phyloP scores from a whole-genome alignment of 305 asterid genomes.

The Fraxinus latifolia region DNA sequence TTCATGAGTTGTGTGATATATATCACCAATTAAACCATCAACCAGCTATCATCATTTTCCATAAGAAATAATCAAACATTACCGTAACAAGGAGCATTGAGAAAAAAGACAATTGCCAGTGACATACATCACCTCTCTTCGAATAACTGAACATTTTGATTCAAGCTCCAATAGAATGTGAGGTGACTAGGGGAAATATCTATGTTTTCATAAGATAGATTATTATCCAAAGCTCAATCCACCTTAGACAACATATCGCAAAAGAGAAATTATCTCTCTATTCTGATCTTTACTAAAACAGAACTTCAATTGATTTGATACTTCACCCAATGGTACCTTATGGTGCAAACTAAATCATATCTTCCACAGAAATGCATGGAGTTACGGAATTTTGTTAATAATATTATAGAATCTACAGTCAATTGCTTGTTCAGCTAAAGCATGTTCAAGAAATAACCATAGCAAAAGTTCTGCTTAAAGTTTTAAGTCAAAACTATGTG shows the following conservation, averaged over 20 bases:
- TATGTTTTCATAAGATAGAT: neutral
- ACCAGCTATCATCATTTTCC: neutral
- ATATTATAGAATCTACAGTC: neutral
- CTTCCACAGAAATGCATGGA: neutral
- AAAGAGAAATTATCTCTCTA: neutral
- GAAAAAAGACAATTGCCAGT: neutral
- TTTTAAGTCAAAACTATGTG: neutral
- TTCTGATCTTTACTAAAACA: neutral
- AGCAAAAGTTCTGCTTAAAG: conserved; percentile 2
- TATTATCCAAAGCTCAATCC: conserved; percentile 4
- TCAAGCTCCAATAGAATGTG: neutral
- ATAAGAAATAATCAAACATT: neutral
- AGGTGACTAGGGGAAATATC: neutral
- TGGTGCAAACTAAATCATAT: neutral
- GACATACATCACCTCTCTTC: neutral
- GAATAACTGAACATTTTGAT: neutral
- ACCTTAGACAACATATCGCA: neutral
- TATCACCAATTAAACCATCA: neutral
- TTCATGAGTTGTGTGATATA: neutral
- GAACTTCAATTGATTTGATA: neutral
- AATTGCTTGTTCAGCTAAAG: conserved; percentile 11
- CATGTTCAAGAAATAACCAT: neutral
- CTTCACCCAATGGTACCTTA: conserved; percentile 2
- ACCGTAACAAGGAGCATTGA: neutral
- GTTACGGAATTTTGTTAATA: neutral